Evolutionary conservation across 2,329 filamentous ascomycete genomes (phyloP), one percentile per base, ranked within the genome.

Genomic region (Chalaropsis ovoidea): DNA sequence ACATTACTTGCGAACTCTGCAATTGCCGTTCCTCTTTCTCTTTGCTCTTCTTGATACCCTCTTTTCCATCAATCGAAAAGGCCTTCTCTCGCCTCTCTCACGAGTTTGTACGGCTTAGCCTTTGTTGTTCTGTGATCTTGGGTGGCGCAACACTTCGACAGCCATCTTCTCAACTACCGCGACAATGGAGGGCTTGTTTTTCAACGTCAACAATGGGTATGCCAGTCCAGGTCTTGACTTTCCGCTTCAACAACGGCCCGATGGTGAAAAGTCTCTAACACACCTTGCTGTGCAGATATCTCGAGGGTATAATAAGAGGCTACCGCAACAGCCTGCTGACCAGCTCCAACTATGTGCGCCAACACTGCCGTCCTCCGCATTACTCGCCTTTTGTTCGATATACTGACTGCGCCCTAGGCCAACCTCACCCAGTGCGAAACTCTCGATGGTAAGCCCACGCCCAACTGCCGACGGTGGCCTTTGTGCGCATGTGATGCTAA

Each of bases 381-480:
- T 11, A 39, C 10, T 15, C 31, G 10, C 10, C 27, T 35, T 35
- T 31, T 35, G 24, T 39, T 58, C 27, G 54, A n/a, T n/a, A 58
- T 58, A 58, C n/a, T 58, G 54, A 58, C 54, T 39, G 24, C 31
- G 15, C 17, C 92, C 79, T 99, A 99, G 80, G 86, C 82, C 79
- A 99, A 97, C 80, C 78, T 97, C 77, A 95, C 89, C 69, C 93
- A 97, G 82, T 97, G 93, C 84, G 93, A 97, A 79, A 96, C 86
- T 62, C 93, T 97, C 72, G 93, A 97, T 78, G 93, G 93, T 94
- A 77, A 71, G 81, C 65, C 63, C 42, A 24, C 10, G n/a, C 42
- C 41, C 17, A 43, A 43, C 43, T 47, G 17, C 42, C 27, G 22
- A 42, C 22, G 24, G 13, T 35, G 27, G 17, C 27, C 67, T 71